Conservation (phyloP, 139 green algal species). For the Ulvella scutata region DNA sequence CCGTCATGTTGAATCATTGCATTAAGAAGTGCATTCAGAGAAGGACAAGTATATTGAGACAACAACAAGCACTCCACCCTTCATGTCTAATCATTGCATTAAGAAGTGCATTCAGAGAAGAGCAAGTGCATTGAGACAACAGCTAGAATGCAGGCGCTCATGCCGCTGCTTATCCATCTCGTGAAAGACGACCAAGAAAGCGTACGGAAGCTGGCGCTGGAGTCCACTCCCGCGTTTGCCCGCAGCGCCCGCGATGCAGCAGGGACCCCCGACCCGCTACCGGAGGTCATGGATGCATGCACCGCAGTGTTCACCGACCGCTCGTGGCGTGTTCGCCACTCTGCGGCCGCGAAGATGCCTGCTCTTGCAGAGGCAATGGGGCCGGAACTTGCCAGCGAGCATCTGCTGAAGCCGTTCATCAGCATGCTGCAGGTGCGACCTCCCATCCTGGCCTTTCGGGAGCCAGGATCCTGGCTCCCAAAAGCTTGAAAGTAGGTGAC, state of each 20-base stretch:
- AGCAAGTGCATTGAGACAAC: too few species aligned
- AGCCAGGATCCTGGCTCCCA: too few species aligned
- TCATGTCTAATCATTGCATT: too few species aligned
- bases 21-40: too few species aligned
- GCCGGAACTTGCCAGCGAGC: constrained; percentile 25
- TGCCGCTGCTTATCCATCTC: constrained; percentile 76
- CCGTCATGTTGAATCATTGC: too few species aligned
- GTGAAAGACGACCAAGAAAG: constrained; percentile 93
- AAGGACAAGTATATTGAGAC: too few species aligned
- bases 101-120: too few species aligned
- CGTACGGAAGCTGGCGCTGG: constrained; percentile 88
- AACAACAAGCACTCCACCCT: too few species aligned
- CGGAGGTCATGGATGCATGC: constrained; percentile 41
- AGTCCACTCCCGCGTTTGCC: constrained; percentile 72
- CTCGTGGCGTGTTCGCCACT: constrained; percentile 97
- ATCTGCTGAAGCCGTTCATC: background rate
- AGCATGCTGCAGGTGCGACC: background rate
- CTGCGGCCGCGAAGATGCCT: constrained; percentile 78
- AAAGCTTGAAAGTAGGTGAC: too few species aligned
- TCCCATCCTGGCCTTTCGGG: background rate
- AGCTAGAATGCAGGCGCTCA: constrained; percentile 51
- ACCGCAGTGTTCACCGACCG: constrained; percentile 61
- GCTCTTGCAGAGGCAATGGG: constrained; percentile 71
- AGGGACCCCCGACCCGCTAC: too few species aligned
- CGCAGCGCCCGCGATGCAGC: constrained; percentile 46